These are phyloP conservation scores for Starmerella kuoi DNA, from an alignment of 805 yeast genomes.

Conservation along the genomic window DNA sequence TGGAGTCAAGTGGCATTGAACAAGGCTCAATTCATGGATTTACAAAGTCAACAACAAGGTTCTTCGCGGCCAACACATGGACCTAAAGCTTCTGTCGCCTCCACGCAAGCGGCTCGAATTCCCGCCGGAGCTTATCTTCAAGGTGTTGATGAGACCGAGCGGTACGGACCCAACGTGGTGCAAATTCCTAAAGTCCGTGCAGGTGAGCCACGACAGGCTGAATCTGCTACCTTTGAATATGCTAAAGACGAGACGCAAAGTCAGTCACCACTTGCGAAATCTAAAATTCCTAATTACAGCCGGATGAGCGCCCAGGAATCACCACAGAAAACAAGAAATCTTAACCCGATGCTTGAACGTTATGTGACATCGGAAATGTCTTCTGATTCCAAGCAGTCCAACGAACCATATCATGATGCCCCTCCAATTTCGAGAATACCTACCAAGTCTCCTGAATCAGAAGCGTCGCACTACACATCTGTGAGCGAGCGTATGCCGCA, in stretches of 20 bases:
- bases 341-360: slow-evolving; percentile 10
- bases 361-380: slow-evolving; percentile 1
- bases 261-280: slow-evolving; percentile 2
- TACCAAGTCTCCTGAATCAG: slow-evolving; percentile 13
- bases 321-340: neutral
- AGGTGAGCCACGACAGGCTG: neutral
- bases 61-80: neutral
- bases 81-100: slow-evolving; percentile 9
- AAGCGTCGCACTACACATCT: slow-evolving; percentile 17
- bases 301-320: slow-evolving; percentile 10
- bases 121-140: slow-evolving; percentile 27
- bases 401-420: slow-evolving; percentile 9
- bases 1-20: no score
- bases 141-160: slow-evolving; percentile 19
- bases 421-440: slow-evolving; percentile 3
- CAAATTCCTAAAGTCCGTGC: slow-evolving; percentile 22
- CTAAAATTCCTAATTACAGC: slow-evolving; percentile 18
- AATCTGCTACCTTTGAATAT: slow-evolving; percentile 9
- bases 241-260: slow-evolving; percentile 8
- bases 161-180: slow-evolving; percentile 26
- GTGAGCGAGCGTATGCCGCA: slow-evolving; percentile 14
- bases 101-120: slow-evolving; percentile 14
- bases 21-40: no score
- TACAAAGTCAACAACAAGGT: neutral
- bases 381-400: neutral